These are phyloP conservation scores for Trichoderma aggressivum DNA, from an alignment of 2,329 filamentous ascomycete genomes.

Conservation along the genomic window DNA sequence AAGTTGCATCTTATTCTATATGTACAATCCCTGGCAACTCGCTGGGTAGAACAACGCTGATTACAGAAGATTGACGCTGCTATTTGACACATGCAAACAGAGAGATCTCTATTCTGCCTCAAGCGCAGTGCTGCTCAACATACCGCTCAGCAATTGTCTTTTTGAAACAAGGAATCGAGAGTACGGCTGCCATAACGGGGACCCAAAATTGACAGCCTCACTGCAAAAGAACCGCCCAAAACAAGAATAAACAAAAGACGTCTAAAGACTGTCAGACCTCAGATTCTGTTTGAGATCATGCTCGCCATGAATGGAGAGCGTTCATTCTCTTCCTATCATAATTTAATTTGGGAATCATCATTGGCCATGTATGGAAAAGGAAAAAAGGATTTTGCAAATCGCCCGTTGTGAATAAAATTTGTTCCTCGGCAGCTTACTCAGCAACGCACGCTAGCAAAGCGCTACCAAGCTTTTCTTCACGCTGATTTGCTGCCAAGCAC, in stretches of 20 bases:
- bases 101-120: background rate
- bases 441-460: background rate
- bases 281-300: constrained; percentile 64
- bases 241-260: background rate
- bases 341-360: constrained; percentile 58
- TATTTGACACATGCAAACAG: background rate
- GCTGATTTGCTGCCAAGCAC: background rate
- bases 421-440: constrained; percentile 30
- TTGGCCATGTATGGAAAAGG: constrained; percentile 43
- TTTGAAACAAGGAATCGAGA: background rate
- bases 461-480: background rate
- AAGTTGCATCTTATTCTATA: background rate
- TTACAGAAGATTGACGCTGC: background rate
- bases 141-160: no score
- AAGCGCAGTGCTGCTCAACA: no score
- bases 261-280: constrained; percentile 44
- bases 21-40: background rate
- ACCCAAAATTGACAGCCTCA: background rate
- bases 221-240: background rate
- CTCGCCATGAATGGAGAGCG: constrained; percentile 46
- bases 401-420: constrained; percentile 19
- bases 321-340: constrained; percentile 70
- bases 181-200: background rate
- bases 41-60: no score
- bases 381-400: constrained; percentile 18